A percentile compares a stretch with the other conserved stretches of the same genome.
Evolutionary conservation across 345 rosid species (phyloP).

Genomic region (Syzygium jambos): DNA sequence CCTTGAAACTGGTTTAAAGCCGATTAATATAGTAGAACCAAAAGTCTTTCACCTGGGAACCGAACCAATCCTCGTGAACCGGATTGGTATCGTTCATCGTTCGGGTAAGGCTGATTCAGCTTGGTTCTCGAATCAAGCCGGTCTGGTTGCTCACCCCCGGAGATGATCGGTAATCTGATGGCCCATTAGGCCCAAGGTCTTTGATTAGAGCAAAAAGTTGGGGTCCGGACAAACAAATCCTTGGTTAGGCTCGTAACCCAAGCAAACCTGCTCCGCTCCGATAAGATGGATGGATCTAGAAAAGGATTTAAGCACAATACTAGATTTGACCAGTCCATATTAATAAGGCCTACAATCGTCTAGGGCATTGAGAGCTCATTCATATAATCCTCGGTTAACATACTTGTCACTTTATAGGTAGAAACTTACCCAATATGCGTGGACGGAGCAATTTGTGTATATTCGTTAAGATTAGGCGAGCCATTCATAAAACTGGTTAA

Average conservation of each 20-base stretch:
- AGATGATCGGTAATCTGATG: not conserved
- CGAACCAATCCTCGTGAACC: not conserved
- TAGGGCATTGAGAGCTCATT: not conserved
- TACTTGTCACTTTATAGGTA: not conserved
- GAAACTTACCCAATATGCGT: too few species aligned
- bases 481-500: too few species aligned
- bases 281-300: not conserved
- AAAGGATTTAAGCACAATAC: not conserved
- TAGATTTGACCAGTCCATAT: not conserved
- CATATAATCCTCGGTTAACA: too few species aligned
- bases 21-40: not conserved
- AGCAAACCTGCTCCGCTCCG: not conserved
- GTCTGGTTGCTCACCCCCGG: not conserved
- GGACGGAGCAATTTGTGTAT: too few species aligned
- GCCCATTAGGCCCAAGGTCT: not conserved
- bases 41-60: not conserved
- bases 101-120: not conserved
- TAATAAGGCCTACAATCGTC: not conserved
- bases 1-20: not conserved
- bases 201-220: not conserved
- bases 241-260: not conserved
- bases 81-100: too few species aligned
- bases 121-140: not conserved
- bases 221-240: not conserved
- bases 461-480: too few species aligned